Conservation (phyloP, 1,139 yeast genomes). For the Blastobotrys petasosporus region DNA sequence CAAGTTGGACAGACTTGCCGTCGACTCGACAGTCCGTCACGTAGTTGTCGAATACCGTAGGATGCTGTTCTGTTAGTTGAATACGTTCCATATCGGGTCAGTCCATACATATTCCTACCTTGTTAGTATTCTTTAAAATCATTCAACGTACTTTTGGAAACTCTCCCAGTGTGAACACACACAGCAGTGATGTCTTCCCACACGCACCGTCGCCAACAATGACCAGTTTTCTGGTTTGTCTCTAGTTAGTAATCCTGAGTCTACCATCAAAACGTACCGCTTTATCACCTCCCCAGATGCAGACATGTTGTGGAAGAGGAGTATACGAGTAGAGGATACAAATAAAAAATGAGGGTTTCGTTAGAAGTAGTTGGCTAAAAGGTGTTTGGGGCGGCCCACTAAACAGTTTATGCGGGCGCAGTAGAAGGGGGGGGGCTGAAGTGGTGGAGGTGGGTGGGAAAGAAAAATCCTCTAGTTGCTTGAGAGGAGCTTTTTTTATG, state of each 20-base stretch:
- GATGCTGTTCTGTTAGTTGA: conserved; percentile 72
- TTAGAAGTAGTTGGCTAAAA: no score
- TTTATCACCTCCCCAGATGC: conserved; percentile 20
- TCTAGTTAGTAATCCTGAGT: not conserved
- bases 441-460: no score
- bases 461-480: no score
- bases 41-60: conserved; percentile 92
- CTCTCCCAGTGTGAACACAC: conserved; percentile 86
- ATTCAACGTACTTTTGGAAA: conserved; percentile 39
- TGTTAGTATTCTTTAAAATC: not conserved
- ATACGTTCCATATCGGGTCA: conserved; percentile 13
- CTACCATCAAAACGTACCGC: conserved; percentile 15
- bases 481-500: no score
- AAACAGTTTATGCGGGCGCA: no score
- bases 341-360: no score
- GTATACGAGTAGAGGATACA: no score
- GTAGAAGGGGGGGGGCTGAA: no score
- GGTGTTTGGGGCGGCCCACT: no score
- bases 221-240: conserved; percentile 58
- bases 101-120: not conserved
- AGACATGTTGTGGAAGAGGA: not conserved
- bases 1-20: conserved; percentile 83
- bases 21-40: conserved; percentile 91
- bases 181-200: conserved; percentile 86
- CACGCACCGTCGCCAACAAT: conserved; percentile 97